phyloP scores from a whole-genome alignment of 768 basidiomycete species.

The Boletus sp. region DNA sequence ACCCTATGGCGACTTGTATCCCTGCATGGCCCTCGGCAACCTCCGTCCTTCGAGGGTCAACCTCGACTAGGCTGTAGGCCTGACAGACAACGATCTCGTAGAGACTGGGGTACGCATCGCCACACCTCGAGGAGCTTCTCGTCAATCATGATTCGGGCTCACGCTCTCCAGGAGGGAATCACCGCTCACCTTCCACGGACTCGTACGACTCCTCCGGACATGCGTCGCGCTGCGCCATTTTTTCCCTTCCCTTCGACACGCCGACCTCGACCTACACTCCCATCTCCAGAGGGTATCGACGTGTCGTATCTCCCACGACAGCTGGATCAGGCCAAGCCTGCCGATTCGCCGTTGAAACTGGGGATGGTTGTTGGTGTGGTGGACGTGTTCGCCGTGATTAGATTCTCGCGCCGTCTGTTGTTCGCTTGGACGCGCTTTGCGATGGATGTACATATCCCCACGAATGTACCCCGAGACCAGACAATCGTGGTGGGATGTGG shows the following conservation, averaged over 20 bases:
- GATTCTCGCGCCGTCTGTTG: neutral
- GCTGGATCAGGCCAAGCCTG: neutral
- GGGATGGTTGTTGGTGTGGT: neutral
- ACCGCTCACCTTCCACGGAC: neutral
- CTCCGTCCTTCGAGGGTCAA: neutral
- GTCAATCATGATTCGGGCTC: constrained; percentile 2
- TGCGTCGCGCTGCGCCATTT: neutral
- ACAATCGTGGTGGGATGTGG: neutral
- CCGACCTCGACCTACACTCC: neutral
- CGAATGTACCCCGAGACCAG: neutral
- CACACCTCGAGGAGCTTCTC: neutral
- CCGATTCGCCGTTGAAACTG: neutral
- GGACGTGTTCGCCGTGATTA: neutral
- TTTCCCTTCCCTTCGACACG: neutral
- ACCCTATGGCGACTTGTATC: neutral
- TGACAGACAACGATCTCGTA: constrained; percentile 1
- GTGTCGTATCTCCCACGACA: neutral
- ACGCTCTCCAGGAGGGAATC: neutral
- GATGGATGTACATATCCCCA: neutral
- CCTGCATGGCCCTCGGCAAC: neutral
- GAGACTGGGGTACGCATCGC: constrained; percentile 1
- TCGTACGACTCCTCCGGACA: constrained; percentile 2
- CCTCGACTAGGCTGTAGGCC: neutral
- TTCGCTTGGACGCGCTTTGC: neutral
- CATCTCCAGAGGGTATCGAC: constrained; percentile 2